A percentile compares a stretch with the other conserved stretches of the same genome.
phyloP scores from a whole-genome alignment of 768 basidiomycete species.

The Coprinellus aureogranulatus region DNA sequence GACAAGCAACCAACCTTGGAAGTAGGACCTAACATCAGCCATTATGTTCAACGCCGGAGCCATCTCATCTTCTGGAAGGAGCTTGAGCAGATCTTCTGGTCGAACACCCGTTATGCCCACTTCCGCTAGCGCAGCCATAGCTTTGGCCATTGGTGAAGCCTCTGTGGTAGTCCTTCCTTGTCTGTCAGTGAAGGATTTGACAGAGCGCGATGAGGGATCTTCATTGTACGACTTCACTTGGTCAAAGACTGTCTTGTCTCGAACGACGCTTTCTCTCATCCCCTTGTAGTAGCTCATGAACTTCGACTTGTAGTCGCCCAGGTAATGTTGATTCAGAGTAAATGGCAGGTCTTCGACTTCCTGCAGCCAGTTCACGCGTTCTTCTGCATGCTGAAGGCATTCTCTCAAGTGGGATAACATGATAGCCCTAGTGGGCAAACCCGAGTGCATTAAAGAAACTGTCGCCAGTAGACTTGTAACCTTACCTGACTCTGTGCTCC shows the following conservation, averaged over 20 bases:
- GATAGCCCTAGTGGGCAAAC: conserved; percentile 18
- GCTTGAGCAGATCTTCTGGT: conserved; percentile 43
- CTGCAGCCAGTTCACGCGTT: conserved; percentile 48
- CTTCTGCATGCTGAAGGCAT: conserved; percentile 36
- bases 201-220: too few relatives aligned
- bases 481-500: conserved; percentile 45
- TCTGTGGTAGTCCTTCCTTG: background rate
- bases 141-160: conserved; percentile 31
- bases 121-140: conserved; percentile 34
- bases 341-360: conserved; percentile 48
- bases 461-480: background rate
- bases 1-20: conserved; percentile 51
- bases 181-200: too few relatives aligned
- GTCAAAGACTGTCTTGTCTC: conserved; percentile 19
- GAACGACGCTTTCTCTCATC: conserved; percentile 31
- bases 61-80: conserved; percentile 50
- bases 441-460: too few relatives aligned
- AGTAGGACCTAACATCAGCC: conserved; percentile 71
- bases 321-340: conserved; percentile 53
- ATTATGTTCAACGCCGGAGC: conserved; percentile 62
- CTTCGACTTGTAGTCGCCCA: conserved; percentile 39
- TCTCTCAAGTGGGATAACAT: conserved; percentile 49
- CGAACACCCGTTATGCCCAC: conserved; percentile 38
- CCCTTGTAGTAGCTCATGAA: conserved; percentile 49
- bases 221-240: conserved; percentile 25